phyloP scores from a whole-genome alignment of 768 basidiomycete species.

The Lactarius pseudohatsudake region DNA sequence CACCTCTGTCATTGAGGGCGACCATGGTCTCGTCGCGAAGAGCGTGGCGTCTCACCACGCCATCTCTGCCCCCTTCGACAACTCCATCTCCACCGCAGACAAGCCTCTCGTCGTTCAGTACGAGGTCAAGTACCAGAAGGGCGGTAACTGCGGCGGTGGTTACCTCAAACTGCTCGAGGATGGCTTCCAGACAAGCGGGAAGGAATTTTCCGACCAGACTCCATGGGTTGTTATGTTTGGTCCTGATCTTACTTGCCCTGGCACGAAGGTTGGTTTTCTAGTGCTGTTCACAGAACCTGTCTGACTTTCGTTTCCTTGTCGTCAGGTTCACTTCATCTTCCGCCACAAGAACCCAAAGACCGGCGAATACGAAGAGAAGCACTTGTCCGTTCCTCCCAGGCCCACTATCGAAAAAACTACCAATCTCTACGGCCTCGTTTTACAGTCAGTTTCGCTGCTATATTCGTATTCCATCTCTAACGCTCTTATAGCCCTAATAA shows the following conservation, averaged over 20 bases:
- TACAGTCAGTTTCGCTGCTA: constrained; percentile 61
- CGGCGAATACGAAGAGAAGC: constrained; percentile 96
- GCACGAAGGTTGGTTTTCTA: constrained; percentile 67
- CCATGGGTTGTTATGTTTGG: constrained; percentile 98
- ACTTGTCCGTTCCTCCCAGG: constrained; percentile 76
- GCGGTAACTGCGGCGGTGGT: constrained; percentile 98
- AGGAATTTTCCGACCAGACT: constrained; percentile 92
- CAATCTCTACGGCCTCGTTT: constrained; percentile 90
- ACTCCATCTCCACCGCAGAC: constrained; percentile 74
- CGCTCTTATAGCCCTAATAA: constrained; percentile 70
- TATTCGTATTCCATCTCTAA: constrained; percentile 11
- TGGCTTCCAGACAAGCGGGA: constrained; percentile 90
- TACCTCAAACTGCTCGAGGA: constrained; percentile 96
- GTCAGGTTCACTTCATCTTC: constrained; percentile 97
- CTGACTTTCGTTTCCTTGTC: constrained; percentile 4
- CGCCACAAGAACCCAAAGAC: constrained; percentile 93
- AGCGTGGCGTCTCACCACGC: constrained; percentile 98
- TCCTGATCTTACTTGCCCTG: constrained; percentile 91
- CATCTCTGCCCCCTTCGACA: constrained; percentile 87
- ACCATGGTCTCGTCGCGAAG: constrained; percentile 92
- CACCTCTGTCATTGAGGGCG: constrained; percentile 73
- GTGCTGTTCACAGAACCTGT: neutral
- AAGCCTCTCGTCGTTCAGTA: constrained; percentile 95
- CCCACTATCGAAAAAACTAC: constrained; percentile 89
- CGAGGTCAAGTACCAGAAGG: constrained; percentile 99